Evolutionary conservation across 441 rosid genomes (phyloP), one percentile per base, ranked within the genome.

Genomic region (Raphanus hybrid): DNA sequence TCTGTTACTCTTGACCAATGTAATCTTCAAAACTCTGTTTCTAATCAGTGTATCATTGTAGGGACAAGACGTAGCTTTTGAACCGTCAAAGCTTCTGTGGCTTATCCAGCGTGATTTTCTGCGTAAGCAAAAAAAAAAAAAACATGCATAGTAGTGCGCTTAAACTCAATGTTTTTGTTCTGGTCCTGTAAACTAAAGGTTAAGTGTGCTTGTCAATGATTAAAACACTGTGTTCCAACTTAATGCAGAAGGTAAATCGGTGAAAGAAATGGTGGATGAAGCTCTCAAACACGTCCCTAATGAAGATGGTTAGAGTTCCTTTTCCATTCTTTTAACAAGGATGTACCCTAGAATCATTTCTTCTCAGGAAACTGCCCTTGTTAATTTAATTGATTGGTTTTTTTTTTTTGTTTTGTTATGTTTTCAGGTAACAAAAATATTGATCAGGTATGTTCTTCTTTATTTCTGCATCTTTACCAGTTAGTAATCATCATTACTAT

Each of bases 61-160:
- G 99, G 99, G 99, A 70, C 88, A 96, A 84, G 99, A 90, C 84
- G 89, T 96, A 82, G 98, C 98, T 73, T 96, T 96, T 84, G 97
- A 92, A 84, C 99, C 98, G 37, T 90, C 99, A 68, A 96, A 93
- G 81, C 91, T 96, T 75, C 70, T 96, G 78, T 96, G 99, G 99
- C 99, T 96, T 85, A 96, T 96, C 79, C 99, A 96, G 84, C 99
- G 97, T 39, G 99, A 96, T 87, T 96, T 96, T 86, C 85, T 96
- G 71, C 97, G 99, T 96, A 87, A 86, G 98, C 2, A 23, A 23
- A 23, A 23, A 23, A 23, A 20, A 23, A 23, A 23, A 23, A 23
- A 23, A 23, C 2, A 23, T 82, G 69, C 65, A 41, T 10, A 50
- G 70, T 11, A 45, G 59, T 57, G 67, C 75, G 35, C 60, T 26